Conservation (phyloP, 2,329 filamentous ascomycete genomes). For the Ceratocystis cubensis region DNA sequence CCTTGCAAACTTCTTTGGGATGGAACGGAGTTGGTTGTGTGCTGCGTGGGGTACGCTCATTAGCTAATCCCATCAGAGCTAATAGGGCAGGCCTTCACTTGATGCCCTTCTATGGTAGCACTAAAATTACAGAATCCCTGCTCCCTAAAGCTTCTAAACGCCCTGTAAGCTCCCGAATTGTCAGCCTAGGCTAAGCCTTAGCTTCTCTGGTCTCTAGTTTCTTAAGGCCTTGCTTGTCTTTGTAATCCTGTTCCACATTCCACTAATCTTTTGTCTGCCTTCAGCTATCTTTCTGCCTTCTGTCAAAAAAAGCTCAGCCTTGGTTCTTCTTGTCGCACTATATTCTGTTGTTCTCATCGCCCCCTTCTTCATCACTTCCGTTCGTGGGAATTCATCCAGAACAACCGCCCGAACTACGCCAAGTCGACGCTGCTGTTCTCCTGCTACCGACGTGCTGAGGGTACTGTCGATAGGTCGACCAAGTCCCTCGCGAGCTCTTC, state of each 20-base stretch:
- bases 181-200: neutral
- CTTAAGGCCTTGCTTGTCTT: neutral
- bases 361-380: neutral
- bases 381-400: neutral
- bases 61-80: no score
- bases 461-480: neutral
- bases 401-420: neutral
- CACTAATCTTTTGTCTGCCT: conserved; percentile 2
- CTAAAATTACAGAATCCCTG: neutral
- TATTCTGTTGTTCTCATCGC: neutral
- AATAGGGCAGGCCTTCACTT: no score
- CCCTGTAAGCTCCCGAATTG: neutral
- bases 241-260: conserved; percentile 22
- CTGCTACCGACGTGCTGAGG: neutral
- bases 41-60: no score
- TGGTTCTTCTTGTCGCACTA: neutral
- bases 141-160: neutral
- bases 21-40: no score
- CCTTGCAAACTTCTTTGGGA: no score
- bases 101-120: neutral
- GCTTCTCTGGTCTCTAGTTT: neutral
- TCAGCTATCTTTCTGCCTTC: conserved; percentile 11
- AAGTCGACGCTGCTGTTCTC: neutral
- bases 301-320: conserved; percentile 9
- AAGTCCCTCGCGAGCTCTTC: neutral